Evolutionary conservation across 805 yeast genomes (phyloP), one percentile per base, ranked within the genome.

Genomic region (Brettanomyces naardenensis): DNA sequence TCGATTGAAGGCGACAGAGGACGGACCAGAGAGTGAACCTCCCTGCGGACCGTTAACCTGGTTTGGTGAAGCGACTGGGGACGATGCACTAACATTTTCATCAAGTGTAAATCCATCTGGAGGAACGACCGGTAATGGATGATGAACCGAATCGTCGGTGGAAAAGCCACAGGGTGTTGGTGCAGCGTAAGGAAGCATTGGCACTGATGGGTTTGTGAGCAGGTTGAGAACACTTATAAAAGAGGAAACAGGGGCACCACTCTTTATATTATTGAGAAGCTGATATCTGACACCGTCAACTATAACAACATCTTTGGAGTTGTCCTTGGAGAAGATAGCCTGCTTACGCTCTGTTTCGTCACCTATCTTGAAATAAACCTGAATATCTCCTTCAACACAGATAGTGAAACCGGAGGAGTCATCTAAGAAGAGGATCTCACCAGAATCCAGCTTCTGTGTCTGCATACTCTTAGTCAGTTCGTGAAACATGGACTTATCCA

Each of bases 401-500:
- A 92, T 83, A 27, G 92, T 78, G 51, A 92, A 89, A 1, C 97
- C 97, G 5, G 81, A 64, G 10, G 43, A 36, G 5, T 78, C 72
- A 43, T 83, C 86, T 28, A 90, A 59, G 35, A 77, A 69, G 25
- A 92, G 61, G 7, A 82, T 69, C 54, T 90, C 97, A 27, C 86
- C 90, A 4, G 74, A 71, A 20, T 78, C 78, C 28, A 90, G 56
- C 43, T 84, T 81, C 53, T 86, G 87, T 1, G 97, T 90, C 38
- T 85, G 85, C 86, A 90, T 87, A 43, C 82, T 82, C 53, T 84
- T 80, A 3, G 97, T 89, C 48, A 90, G 69, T 51, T 89, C 97
- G 53, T 89, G 94, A 58, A 90, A 89, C 1, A 90, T 96, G 2
- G 85, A 82, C 43, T 80, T 72, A 47, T 90, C 97, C 35, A 90